Conservation (phyloP, 352 stramenopile species). For the Globisporangium recalcitrans region DNA sequence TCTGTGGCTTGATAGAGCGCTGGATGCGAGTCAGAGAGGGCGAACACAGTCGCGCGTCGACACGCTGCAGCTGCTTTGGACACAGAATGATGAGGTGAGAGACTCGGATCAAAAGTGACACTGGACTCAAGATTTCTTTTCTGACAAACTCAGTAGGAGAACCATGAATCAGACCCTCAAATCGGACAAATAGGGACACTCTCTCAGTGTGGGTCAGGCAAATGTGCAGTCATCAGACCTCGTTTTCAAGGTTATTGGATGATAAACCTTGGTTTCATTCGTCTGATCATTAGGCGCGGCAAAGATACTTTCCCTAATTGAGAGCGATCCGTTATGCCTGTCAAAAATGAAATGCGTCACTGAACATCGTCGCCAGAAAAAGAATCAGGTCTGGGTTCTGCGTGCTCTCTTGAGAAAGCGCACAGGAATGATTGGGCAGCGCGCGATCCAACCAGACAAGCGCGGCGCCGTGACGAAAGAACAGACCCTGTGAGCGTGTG, state of each 20-base stretch:
- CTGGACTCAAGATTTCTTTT: background rate
- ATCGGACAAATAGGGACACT: background rate
- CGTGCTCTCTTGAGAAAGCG: background rate
- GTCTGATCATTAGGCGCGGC: background rate
- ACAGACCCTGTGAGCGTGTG: too few relatives aligned
- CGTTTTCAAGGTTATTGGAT: background rate
- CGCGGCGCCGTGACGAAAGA: background rate
- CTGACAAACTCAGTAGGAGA: background rate
- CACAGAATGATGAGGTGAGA: slow-evolving; percentile 1
- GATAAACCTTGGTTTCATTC: background rate
- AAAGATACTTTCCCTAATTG: background rate
- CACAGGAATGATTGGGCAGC: background rate
- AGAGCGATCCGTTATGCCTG: background rate
- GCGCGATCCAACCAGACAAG: background rate
- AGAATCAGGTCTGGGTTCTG: slow-evolving; percentile 1
- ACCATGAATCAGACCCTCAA: background rate
- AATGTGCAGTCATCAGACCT: background rate
- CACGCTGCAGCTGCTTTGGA: slow-evolving; percentile 4
- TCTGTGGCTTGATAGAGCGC: background rate
- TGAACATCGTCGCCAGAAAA: background rate
- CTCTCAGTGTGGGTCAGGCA: background rate
- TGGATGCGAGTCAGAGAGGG: background rate
- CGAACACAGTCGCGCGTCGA: background rate
- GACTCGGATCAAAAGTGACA: background rate
- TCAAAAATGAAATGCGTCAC: background rate